Evolutionary conservation across 108 stramenopile species (phyloP), one percentile per base, ranked within the genome.

Genomic region (Skeletonema tropicum): DNA sequence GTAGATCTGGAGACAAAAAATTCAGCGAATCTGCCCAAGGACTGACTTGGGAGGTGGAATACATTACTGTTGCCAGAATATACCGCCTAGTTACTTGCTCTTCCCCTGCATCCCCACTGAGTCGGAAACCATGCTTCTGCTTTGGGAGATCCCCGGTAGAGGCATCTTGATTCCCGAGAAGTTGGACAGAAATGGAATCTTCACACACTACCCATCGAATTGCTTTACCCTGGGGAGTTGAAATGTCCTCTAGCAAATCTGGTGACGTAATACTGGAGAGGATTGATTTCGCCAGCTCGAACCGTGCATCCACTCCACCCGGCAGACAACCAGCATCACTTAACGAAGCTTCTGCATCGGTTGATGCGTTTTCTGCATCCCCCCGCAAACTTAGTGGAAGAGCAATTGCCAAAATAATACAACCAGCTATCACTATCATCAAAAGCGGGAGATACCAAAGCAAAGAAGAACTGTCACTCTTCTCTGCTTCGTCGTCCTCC

Each of bases 141-240:
- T 41, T 41, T 10, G 39, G 12, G 10, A 41, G 39, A 12, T 41
- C 13, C 10, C 39, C 39, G 10, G 39, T 14, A 41, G 13, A 10
- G 2, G 12, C 11, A 1, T 41, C 39, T 41, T 41, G 39, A 8
- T 48, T 25, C 9, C 30, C 39, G 11, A 66, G 41, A 10, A 66
- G 25, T 3, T 46, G 39, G 46, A 39, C 3, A 2, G 66, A 66
- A 29, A 66, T 66, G 21, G 14, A 10, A 46, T 66, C 66, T 13
- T 46, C 23, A 39, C 66, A 66, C 3, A 66, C 66, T 23, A 66
- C 49, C 66, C 66, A 66, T 11, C 30, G 45, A 3, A 66, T 26
- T 25, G 66, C 66, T 31, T 48, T 66, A 2, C 66, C 35, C 64
- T 64, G 64, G 9, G 64, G 64, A 3, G 64, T 19, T 5, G 48